These are phyloP conservation scores for Delonix regia DNA, from an alignment of 306 rosid genomes.

Conservation along the genomic window DNA sequence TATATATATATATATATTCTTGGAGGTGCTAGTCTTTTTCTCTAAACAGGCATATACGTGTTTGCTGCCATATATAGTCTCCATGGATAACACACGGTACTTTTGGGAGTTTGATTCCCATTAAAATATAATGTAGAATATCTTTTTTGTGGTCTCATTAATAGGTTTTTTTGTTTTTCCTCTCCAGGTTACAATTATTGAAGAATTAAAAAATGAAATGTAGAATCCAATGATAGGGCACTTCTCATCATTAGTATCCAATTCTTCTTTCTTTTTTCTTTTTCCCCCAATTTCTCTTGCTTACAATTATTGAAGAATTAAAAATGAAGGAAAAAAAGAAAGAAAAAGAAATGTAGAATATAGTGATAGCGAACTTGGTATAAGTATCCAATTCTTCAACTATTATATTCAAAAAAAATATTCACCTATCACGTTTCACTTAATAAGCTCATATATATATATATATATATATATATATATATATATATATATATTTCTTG, in stretches of 20 bases:
- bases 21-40: constrained; percentile 34
- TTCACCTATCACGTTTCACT: neutral
- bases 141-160: constrained; percentile 26
- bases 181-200: constrained; percentile 28
- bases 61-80: constrained; percentile 8
- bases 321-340: no score
- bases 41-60: constrained; percentile 17
- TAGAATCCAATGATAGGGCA: constrained; percentile 7
- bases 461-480: no score
- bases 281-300: constrained; percentile 20
- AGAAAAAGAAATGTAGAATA: neutral
- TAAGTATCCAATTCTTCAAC: neutral
- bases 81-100: constrained; percentile 31
- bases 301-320: constrained; percentile 36
- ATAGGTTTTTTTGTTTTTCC: constrained; percentile 20
- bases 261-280: constrained; percentile 9
- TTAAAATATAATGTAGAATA: constrained; percentile 37
- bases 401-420: no score
- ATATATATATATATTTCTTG: no score
- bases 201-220: constrained; percentile 10
- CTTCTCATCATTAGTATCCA: neutral
- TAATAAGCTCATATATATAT: neutral
- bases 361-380: constrained; percentile 1
- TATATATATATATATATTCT: neutral
- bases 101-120: constrained; percentile 35